These are phyloP conservation scores for Lentinula raphanica DNA, from an alignment of 768 basidiomycete genomes.

Conservation along the genomic window DNA sequence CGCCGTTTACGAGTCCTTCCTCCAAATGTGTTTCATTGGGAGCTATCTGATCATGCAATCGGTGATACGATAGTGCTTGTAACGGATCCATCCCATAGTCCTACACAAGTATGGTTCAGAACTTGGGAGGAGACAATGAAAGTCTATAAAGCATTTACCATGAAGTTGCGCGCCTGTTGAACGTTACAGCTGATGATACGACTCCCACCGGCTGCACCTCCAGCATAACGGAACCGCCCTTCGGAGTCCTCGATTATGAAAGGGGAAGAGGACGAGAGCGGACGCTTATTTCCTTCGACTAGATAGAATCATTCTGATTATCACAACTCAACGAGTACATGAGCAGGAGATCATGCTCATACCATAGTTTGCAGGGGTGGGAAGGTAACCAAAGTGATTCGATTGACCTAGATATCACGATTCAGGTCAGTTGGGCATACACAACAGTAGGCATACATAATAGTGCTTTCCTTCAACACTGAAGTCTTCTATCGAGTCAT, in stretches of 20 bases:
- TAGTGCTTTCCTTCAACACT: constrained; percentile 1
- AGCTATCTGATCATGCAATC: not conserved
- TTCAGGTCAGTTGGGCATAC: not conserved
- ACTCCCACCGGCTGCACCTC: constrained; percentile 2
- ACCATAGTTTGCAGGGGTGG: not conserved
- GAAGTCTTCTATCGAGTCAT: constrained; percentile 4
- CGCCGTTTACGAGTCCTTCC: not conserved
- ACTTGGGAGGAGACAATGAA: not conserved
- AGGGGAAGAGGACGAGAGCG: not conserved
- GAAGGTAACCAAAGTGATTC: not conserved
- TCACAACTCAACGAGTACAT: not conserved
- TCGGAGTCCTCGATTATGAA: not conserved
- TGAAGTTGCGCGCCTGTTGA: not conserved
- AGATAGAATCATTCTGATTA: not conserved
- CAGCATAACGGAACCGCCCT: not conserved
- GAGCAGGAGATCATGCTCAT: not conserved
- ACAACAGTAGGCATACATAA: not conserved
- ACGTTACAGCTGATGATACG: constrained; percentile 2
- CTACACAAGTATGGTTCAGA: not conserved
- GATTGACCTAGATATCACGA: not conserved
- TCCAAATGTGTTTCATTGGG: not conserved
- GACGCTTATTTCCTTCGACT: not conserved
- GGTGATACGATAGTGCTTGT: not conserved
- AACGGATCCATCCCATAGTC: not conserved
- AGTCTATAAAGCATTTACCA: not conserved